Conservation (phyloP, 2,329 filamentous ascomycete species). For the Trichoderma sp. region DNA sequence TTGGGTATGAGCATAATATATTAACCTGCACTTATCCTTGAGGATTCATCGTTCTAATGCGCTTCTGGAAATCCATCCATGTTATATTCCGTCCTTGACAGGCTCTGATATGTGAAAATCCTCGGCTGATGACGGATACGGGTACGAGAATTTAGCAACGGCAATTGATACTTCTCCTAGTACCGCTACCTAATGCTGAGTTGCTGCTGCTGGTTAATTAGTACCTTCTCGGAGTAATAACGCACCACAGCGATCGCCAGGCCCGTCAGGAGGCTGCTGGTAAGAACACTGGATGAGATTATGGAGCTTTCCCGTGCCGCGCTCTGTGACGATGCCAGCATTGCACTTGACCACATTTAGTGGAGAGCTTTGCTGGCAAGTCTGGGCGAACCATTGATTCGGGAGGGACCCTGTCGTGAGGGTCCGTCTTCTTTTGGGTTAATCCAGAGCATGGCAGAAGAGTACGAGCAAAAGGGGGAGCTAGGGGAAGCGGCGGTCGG, state of each 20-base stretch:
- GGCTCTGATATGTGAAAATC: neutral
- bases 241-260: neutral
- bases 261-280: neutral
- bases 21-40: neutral
- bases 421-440: neutral
- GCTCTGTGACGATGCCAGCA: neutral
- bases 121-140: neutral
- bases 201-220: neutral
- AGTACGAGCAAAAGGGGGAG: neutral
- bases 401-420: conserved; percentile 6
- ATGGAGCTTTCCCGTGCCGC: conserved; percentile 4
- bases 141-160: neutral
- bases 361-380: conserved; percentile 14
- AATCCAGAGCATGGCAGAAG: neutral
- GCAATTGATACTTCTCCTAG: neutral
- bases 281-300: neutral
- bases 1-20: neutral
- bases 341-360: conserved; percentile 1
- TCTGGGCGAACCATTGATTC: conserved; percentile 6
- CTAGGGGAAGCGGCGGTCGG: conserved; percentile 15
- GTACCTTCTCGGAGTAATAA: neutral
- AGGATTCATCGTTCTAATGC: neutral
- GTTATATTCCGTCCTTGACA: neutral
- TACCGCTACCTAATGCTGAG: neutral
- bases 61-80: neutral